A percentile compares a stretch with the other conserved stretches of the same genome.
These are phyloP conservation scores for Picea sitchensis DNA, from an alignment of 75 land plant genomes.

Conservation along the genomic window DNA sequence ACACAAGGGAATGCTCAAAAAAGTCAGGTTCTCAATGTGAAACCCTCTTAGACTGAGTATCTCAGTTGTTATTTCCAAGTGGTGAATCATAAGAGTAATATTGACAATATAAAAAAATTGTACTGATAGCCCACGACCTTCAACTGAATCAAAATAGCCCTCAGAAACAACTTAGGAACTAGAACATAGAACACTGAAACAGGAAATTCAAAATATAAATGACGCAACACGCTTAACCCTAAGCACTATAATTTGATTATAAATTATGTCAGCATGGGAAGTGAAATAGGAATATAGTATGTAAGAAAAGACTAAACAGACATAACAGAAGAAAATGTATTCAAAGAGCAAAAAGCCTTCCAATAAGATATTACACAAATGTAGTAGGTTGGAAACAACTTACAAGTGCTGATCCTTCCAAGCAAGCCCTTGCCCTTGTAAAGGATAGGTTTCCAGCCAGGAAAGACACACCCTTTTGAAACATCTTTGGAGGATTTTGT, in stretches of 20 bases:
- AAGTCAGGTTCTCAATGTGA: background rate
- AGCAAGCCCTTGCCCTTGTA: constrained; percentile 84
- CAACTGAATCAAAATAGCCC: background rate
- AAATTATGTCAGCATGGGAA: background rate
- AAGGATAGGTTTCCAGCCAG: constrained; percentile 94
- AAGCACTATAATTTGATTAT: background rate
- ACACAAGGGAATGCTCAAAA: background rate
- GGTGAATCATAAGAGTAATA: background rate
- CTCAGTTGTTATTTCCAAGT: background rate
- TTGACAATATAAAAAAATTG: background rate
- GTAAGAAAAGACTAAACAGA: background rate
- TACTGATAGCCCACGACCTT: no score
- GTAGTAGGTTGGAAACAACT: constrained; percentile 15
- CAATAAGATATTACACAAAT: background rate
- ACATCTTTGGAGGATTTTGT: constrained; percentile 56
- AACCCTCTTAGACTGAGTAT: background rate
- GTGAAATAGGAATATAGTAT: background rate
- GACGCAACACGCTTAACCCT: background rate
- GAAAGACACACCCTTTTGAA: constrained; percentile 86
- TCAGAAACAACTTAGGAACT: background rate
- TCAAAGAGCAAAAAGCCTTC: background rate
- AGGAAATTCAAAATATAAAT: background rate
- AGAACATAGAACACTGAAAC: background rate
- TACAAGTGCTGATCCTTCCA: constrained; percentile 93
- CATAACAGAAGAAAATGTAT: background rate